A percentile compares a stretch with the other conserved stretches of the same genome.
phyloP scores from a whole-genome alignment of 2,329 filamentous ascomycete species.

The Emmonsia crescens region DNA sequence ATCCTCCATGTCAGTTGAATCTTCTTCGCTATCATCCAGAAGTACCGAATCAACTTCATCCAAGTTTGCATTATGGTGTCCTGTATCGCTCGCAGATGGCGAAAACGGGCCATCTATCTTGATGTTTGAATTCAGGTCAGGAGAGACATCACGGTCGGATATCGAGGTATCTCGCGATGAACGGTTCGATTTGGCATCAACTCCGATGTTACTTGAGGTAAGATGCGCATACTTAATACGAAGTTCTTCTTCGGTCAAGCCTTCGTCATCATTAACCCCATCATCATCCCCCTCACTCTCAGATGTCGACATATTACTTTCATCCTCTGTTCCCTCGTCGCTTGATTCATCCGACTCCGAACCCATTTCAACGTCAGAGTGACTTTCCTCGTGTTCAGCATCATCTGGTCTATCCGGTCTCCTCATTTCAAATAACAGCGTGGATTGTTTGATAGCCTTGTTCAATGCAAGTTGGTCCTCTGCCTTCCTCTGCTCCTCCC shows the following conservation, averaged over 20 bases:
- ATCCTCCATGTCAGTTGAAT: conserved; percentile 38
- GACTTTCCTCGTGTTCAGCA: conserved; percentile 47
- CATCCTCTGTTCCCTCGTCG: conserved; percentile 45
- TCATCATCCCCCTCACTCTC: conserved; percentile 34
- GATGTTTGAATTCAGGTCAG: background rate
- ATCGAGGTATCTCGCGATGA: background rate
- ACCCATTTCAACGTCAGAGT: conserved; percentile 50
- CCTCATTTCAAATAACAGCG: conserved; percentile 38
- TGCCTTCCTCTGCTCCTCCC: conserved; percentile 46
- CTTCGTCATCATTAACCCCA: conserved; percentile 33
- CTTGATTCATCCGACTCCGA: conserved; percentile 62
- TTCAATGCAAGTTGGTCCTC: conserved; percentile 44
- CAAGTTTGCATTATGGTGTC: conserved; percentile 10
- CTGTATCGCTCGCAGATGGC: background rate
- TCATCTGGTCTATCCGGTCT: conserved; percentile 33
- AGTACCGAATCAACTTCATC: conserved; percentile 37
- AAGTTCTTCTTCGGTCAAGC: conserved; percentile 37
- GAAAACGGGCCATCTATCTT: background rate
- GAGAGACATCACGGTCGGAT: background rate
- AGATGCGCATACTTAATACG: conserved; percentile 38
- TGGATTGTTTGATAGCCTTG: conserved; percentile 42
- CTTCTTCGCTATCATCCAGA: conserved; percentile 34
- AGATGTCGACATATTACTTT: conserved; percentile 40
- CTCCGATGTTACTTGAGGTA: conserved; percentile 17
- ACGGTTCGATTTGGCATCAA: background rate